These are phyloP conservation scores for Candida broadrunensis DNA, from an alignment of 805 yeast species.

Conservation along the genomic window DNA sequence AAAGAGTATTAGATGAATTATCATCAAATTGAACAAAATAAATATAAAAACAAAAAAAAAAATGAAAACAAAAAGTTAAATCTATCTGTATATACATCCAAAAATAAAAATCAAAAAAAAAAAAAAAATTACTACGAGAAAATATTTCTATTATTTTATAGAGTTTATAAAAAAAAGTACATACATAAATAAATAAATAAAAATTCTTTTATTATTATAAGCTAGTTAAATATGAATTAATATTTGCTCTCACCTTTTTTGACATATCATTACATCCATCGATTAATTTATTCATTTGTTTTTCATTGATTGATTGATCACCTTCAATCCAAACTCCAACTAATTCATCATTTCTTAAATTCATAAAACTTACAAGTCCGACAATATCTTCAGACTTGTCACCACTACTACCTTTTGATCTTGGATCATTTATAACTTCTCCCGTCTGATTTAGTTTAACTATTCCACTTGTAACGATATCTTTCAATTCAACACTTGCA, in stretches of 20 bases:
- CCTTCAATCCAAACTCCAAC: constrained; percentile 57
- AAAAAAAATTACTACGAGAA: too few species aligned
- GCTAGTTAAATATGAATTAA: constrained; percentile 43
- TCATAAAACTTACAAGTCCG: constrained; percentile 49
- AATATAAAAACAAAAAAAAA: too few species aligned
- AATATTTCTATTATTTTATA: too few species aligned
- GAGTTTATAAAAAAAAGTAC: too few species aligned
- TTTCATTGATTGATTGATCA: constrained; percentile 20
- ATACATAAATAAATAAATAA: background rate
- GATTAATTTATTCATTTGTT: constrained; percentile 23
- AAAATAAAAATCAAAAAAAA: background rate
- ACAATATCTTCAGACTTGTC: constrained; percentile 16
- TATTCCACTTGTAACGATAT: constrained; percentile 69
- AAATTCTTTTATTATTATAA: background rate
- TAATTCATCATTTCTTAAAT: constrained; percentile 53
- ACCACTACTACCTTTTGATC: constrained; percentile 4
- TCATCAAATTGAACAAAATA: background rate
- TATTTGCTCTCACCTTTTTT: constrained; percentile 36
- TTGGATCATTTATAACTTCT: constrained; percentile 17
- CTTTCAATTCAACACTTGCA: constrained; percentile 77
- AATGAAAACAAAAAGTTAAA: too few species aligned
- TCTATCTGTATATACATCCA: background rate
- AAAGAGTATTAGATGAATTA: constrained; percentile 34
- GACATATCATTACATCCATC: constrained; percentile 46
- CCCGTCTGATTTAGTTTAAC: constrained; percentile 15